Evolutionary conservation across 2,329 filamentous ascomycete genomes (phyloP), one percentile per base, ranked within the genome.

Genomic region (Cladosporium phlei): DNA sequence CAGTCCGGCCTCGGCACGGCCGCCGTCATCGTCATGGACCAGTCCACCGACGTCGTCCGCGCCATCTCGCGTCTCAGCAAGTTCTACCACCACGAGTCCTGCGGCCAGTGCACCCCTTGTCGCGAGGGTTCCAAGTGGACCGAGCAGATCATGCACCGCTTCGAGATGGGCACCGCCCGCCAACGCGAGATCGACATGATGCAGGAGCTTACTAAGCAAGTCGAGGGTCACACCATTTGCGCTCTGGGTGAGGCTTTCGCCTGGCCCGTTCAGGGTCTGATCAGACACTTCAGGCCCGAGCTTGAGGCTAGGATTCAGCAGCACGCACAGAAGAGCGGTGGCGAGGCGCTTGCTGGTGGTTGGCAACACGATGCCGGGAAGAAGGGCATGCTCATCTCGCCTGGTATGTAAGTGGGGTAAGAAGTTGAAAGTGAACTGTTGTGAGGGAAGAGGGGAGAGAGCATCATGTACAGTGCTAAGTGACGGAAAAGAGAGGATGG

Each of bases 71-170:
- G 93, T 60, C 82, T 98, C 59, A 88, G 86, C 62, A 88, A 91
- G 69, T 98, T 98, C 77, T 98, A 98, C 78, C 86, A 90, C 71
- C 93, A 98, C 75, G 93, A 98, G 77, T 90, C 84, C 57, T 98
- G 93, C 70, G 93, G 93, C 51, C 93, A 98, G 75, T 98, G 93
- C 77, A 98, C 93, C 49, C 93, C 93, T n/a, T 98, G 93, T 79
- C 86, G 93, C 66, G 93, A 98, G 74, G 93, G 93, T 56, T 94
- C 86, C 76, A 96, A 95, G 76, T 98, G 93, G 93, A 96, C 91
- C 9, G 86, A 95, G 71, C 90, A 98, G 77, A 97, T 98, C 70
- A 97, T 98, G 93, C 77, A 86, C 70, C 85, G 93, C 48, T 95
- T 98, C 60, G 89, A 95, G 76, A 86, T 86, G 69, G 93, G 93